These are phyloP conservation scores for Hymenoscyphus albidus DNA, from an alignment of 2,329 filamentous ascomycete genomes.

Conservation along the genomic window DNA sequence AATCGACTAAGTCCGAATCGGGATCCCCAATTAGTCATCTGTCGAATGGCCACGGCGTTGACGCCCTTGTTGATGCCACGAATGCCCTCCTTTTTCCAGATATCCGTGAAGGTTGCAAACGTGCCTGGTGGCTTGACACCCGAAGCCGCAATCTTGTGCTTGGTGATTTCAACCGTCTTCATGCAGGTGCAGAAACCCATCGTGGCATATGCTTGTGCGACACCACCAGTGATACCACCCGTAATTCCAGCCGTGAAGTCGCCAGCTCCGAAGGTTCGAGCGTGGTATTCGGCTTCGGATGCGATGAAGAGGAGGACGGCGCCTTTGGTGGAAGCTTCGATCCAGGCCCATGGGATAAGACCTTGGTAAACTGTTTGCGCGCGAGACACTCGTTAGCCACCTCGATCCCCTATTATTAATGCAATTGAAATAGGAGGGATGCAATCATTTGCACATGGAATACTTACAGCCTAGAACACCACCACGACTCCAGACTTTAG, in stretches of 20 bases:
- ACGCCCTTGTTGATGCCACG: conserved; percentile 97
- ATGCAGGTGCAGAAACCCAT: conserved; percentile 99
- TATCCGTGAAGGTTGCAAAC: conserved; percentile 93
- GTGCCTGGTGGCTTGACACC: conserved; percentile 86
- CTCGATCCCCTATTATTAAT: not conserved
- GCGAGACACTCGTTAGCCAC: not conserved
- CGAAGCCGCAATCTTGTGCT: conserved; percentile 84
- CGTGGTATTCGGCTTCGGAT: conserved; percentile 95
- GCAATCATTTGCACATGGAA: conserved; percentile 10
- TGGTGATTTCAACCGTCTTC: conserved; percentile 99
- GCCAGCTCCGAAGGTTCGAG: conserved; percentile 73
- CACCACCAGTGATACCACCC: conserved; percentile 89
- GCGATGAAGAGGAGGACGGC: conserved; percentile 98
- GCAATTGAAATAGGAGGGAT: not conserved
- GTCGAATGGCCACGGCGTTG: conserved; percentile 95
- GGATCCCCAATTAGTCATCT: conserved; percentile 99
- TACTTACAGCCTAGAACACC: conserved; percentile 88
- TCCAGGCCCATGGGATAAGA: conserved; percentile 99
- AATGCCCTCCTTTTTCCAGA: conserved; percentile 92
- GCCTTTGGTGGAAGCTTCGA: conserved; percentile 99
- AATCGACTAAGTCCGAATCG: conserved; percentile 91
- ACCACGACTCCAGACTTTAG: conserved; percentile 88
- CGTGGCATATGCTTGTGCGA: conserved; percentile 97
- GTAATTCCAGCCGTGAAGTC: conserved; percentile 86
- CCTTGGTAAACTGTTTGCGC: conserved; percentile 83